Evolutionary conservation across 345 rosid genomes (phyloP).

Genomic region (Angophora floribunda): DNA sequence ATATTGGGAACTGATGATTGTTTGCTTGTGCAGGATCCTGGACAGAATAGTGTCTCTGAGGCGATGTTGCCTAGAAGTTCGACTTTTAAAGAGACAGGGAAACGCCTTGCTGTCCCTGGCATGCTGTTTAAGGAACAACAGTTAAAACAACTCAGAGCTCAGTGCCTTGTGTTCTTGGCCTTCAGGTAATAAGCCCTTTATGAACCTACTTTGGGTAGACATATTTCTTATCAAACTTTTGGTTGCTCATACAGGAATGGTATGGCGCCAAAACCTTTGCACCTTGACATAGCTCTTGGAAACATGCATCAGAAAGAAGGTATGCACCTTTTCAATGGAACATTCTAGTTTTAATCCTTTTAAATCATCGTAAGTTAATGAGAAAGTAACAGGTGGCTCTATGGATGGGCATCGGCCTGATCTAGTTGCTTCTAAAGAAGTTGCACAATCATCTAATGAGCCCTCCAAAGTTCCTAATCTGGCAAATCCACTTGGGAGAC

Average conservation of each 20-base stretch:
- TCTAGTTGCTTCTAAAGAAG: background rate
- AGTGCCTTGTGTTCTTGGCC: constrained; percentile 88
- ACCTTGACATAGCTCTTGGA: constrained; percentile 86
- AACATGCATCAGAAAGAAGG: constrained; percentile 68
- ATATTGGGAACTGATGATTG: background rate
- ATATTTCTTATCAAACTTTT: background rate
- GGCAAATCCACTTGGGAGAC: constrained; percentile 31
- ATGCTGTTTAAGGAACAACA: constrained; percentile 84
- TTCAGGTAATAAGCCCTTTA: constrained; percentile 43
- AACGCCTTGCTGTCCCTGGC: constrained; percentile 38
- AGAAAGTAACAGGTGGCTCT: background rate
- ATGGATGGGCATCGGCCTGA: background rate
- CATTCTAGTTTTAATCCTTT: background rate
- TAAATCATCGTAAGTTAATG: background rate
- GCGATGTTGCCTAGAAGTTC: constrained; percentile 34
- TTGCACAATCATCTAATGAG: constrained; percentile 11
- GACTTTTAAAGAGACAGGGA: constrained; percentile 55
- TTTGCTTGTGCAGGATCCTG: constrained; percentile 30
- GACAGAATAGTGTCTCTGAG: constrained; percentile 35
- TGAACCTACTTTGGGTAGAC: background rate
- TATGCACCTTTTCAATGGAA: constrained; percentile 5
- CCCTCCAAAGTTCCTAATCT: constrained; percentile 36
- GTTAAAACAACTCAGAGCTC: constrained; percentile 91
- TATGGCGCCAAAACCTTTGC: constrained; percentile 74
- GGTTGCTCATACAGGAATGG: constrained; percentile 39